A percentile compares a stretch with the other conserved stretches of the same genome.
phyloP scores from a whole-genome alignment of 1,284 basidiomycete species.

The Rhodotorula sp. region DNA sequence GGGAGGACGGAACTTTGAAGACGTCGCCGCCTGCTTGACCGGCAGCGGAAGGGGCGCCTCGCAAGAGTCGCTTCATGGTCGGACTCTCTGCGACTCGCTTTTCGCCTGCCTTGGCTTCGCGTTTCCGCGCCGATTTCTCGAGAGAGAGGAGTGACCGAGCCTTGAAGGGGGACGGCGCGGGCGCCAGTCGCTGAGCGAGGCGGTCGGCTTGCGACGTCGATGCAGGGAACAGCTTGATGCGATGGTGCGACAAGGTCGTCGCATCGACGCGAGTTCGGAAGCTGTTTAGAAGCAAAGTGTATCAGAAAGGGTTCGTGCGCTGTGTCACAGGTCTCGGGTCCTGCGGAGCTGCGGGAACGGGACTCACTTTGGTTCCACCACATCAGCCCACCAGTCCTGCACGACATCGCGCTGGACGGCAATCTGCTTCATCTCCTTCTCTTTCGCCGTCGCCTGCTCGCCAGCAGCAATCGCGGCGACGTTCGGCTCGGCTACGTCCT shows the following conservation, averaged over 20 bases:
- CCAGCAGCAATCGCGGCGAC: not conserved
- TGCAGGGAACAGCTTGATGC: conserved; percentile 38
- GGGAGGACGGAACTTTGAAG: conserved; percentile 34
- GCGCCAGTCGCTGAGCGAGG: conserved; percentile 20
- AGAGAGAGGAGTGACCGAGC: conserved; percentile 39
- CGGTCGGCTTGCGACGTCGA: conserved; percentile 18
- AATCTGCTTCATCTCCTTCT: conserved; percentile 3
- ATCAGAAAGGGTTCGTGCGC: not conserved
- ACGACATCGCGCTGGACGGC: conserved; percentile 24
- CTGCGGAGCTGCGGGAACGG: not conserved
- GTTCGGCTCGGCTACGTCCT: conserved; percentile 20
- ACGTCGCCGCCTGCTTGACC: conserved; percentile 2
- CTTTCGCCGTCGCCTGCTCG: conserved; percentile 1
- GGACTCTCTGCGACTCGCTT: conserved; percentile 34
- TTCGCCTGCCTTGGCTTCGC: conserved; percentile 12
- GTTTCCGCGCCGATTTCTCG: conserved; percentile 30
- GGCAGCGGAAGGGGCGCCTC: not conserved
- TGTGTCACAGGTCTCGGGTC: not conserved
- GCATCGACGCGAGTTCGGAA: conserved; percentile 16
- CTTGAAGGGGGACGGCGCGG: conserved; percentile 37
- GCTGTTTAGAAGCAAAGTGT: not conserved
- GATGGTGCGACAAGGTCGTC: conserved; percentile 28
- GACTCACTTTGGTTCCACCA: conserved; percentile 37
- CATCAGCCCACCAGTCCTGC: conserved; percentile 39
- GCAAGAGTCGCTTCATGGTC: conserved; percentile 38